These are phyloP conservation scores for Nakazawaea ishiwadae DNA, from an alignment of 805 yeast species.

Conservation along the genomic window DNA sequence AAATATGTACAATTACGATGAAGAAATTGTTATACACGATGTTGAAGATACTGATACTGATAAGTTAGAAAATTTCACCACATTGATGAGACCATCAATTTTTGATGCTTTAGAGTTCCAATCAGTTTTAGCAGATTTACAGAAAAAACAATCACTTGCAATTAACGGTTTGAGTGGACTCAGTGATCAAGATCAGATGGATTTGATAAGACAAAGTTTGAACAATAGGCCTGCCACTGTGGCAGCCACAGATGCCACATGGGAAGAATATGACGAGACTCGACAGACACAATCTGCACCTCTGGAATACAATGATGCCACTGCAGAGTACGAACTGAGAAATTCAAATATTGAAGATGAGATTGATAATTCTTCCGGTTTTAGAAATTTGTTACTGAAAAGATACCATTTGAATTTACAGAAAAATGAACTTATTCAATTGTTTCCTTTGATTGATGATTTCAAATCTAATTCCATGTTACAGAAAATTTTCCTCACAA, in stretches of 20 bases:
- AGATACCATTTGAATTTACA: neutral
- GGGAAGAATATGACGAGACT: neutral
- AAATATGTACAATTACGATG: conserved; percentile 18
- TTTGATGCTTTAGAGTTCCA: conserved; percentile 16
- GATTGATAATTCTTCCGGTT: conserved; percentile 10
- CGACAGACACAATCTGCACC: neutral
- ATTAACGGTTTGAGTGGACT: neutral
- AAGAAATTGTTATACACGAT: neutral
- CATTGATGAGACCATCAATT: conserved; percentile 13
- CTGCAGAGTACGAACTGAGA: conserved; percentile 4
- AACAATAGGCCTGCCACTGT: conserved; percentile 3
- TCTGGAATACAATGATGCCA: neutral
- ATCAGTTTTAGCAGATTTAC: conserved; percentile 12
- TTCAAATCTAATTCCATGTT: neutral
- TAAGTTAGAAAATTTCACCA: neutral
- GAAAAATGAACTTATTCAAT: neutral
- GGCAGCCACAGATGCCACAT: conserved; percentile 1
- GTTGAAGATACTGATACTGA: conserved; percentile 4
- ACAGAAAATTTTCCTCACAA: neutral
- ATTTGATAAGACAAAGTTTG: conserved; percentile 4
- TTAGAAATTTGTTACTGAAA: conserved; percentile 12
- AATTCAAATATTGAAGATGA: neutral
- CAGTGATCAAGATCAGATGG: conserved; percentile 3
- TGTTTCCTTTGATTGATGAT: conserved; percentile 1
- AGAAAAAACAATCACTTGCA: neutral